Base-by-base conservation (phyloP, 2,329 filamentous ascomycete species). In the Aulographum hederae region DNA sequence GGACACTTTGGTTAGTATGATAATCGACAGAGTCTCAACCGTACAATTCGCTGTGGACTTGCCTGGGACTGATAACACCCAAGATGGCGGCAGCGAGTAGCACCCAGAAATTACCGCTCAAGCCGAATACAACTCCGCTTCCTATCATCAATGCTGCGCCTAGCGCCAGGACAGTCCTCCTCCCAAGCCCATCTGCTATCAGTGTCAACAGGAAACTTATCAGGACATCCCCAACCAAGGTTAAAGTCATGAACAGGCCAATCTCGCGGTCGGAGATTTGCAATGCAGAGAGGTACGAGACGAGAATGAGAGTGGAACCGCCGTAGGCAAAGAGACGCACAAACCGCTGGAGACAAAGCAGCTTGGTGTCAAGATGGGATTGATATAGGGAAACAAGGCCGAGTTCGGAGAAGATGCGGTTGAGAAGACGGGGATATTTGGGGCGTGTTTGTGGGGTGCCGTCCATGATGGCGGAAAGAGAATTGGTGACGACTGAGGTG, bases 201-300 rank as follows among this genome's bases (percentile, higher is more conserved):
- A 69, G 43, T 0, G 70, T 71, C 29, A 76, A 55, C 15, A 67
- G 23, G 35, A 73, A 63, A 42, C 69, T 73, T 37, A 75, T 64
- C 26, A 57, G 43, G 3, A 67, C 60, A 46, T 76, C 72, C 17
- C 71, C 72, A 11, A 59, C 52, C 12, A 76, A 50, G 0, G 72
- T 77, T 38, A 74, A 45, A 0, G 69, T 73, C 70, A 76, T 75
- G 51, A 76, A 76, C 1, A 73, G 49, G 3, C 71, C 72, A 36
- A 69, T 67, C 19, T 52, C 52, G 1, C 60, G 53, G 35, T 69
- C 57, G 1, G 65, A 58, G 26, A 65, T 56, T 6, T 50, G 56
- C 2, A 73, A 53, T 2, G 52, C 55, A 11, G 56, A 54, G 5
- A 76, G 57, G 38, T 66, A 73, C 15, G 63, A 53, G 8, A 68